Percentiles rank a stretch among this genome's conserved stretches.
phyloP scores from a whole-genome alignment of 129 eudicot species.

The Deinandra increscens region DNA sequence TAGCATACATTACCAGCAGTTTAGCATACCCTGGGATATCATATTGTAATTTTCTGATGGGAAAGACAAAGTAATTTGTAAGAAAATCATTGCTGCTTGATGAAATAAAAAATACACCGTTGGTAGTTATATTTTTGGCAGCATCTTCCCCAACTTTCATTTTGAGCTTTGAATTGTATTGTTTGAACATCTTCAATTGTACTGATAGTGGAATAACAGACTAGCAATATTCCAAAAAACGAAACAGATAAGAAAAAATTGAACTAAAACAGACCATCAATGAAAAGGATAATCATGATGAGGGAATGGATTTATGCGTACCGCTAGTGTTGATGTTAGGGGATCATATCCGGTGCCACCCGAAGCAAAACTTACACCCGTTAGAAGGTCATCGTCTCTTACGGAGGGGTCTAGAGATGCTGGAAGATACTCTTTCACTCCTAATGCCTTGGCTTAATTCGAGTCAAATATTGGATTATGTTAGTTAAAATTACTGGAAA shows the following conservation, averaged over 20 bases:
- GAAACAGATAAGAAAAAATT: neutral
- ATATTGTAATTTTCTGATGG: conserved; percentile 39
- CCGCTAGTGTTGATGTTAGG: conserved; percentile 56
- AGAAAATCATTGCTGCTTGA: conserved; percentile 65
- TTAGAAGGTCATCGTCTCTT: conserved; percentile 46
- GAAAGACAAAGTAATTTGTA: conserved; percentile 51
- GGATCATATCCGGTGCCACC: conserved; percentile 81
- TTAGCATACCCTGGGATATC: conserved; percentile 44
- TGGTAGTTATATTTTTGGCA: conserved; percentile 33
- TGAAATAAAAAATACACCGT: conserved; percentile 43
- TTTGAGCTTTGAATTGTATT: conserved; percentile 50
- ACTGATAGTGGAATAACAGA: conserved; percentile 50
- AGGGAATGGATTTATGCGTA: neutral
- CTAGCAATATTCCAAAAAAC: conserved; percentile 22
- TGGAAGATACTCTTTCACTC: conserved; percentile 70
- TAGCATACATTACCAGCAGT: conserved; percentile 39
- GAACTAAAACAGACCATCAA: neutral
- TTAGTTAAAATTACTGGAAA: neutral
- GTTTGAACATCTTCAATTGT: conserved; percentile 55
- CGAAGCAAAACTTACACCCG: conserved; percentile 88
- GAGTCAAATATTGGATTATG: conserved; percentile 8
- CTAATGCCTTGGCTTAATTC: conserved; percentile 57
- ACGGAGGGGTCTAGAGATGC: conserved; percentile 66
- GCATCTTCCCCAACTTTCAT: conserved; percentile 44
- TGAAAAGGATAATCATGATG: too few species aligned